Base-by-base conservation (phyloP, 176 grass and related monocot genomes). In the Oryza officinalis region DNA sequence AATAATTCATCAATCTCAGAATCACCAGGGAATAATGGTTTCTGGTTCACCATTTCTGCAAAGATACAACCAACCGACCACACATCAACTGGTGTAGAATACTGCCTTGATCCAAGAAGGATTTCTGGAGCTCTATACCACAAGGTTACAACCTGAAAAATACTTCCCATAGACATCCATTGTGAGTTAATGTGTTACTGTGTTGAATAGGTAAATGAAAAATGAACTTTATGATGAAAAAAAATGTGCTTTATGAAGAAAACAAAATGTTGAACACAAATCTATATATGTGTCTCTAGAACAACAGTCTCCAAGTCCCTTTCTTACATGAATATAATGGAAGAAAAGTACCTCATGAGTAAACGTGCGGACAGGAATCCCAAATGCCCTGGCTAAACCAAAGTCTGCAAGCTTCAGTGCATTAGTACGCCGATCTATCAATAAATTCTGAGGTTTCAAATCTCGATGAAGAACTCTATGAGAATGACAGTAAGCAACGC, bases 11-110 rank as follows among this genome's bases (percentile, higher is more conserved):
- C 94, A 10, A 97, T 97, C 84, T 97, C 94, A 68, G 94, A 97
- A 79, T 97, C 94, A 61, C 94, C 94, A 67, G 94, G 94, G 49
- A 97, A 94, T 65, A 97, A 65, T 52, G 94, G 94, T 20, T 86
- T 89, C 83, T 92, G 92, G 88, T 92, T 97, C 74, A 94, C 94
- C 94, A 97, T 97, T 90, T 97, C 94, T 2, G 94, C 94, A 87
- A 97, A 97, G 63, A 97, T 97, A 88, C 94, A 97, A 18, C 94
- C 94, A 37, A 94, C 94, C 18, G 94, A 97, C 94, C 94, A 97
- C 20, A 97, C 86, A 89, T 97, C 94, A 67, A 97, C 94, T 43
- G 94, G 94, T 45, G 94, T 94, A 13, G 94, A 97, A 88, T 97
- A 97, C 78, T 92, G 90, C 75, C 92, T 83, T 0, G 94, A 85